Evolutionary conservation across 257 asterid genomes (phyloP), one percentile per base, ranked within the genome.

Genomic region (Scutellaria baicalensis): DNA sequence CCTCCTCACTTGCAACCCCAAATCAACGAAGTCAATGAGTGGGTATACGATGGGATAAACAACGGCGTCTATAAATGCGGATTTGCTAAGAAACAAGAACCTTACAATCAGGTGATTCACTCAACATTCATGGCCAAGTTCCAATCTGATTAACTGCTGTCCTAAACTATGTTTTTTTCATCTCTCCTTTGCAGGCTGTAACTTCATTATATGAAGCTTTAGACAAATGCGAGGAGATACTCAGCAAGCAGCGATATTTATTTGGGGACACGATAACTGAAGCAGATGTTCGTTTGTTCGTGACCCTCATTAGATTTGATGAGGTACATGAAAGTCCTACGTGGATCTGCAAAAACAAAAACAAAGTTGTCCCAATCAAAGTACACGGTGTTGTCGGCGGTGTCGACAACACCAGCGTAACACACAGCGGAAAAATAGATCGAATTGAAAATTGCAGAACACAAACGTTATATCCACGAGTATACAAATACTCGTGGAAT

Each of bases 21-120:
- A 68, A 84, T 91, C 70, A 75, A 91, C 59, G 93, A 88, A 75
- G 77, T 76, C 27, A 94, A 94, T 65, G 92, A 81, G 23, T 89
- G 87, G 95, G 78, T 83, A 69, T 94, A 94, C 49, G 91, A 86
- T 70, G 87, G 72, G 47, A 89, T 94, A 21, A 91, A 94, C 75
- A 94, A 94, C 14, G 97, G 97, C 10, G 99, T 89, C 7, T 94
- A 94, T 61, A 84, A 59, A 80, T 91, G 97, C 76, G 99, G 99
- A 66, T 91, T 94, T 72, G 97, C 99, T 12, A 85, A 75, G 83
- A 86, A 86, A 83, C 99, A 89, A 66, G 93, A 80, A 72, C 96
- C 97, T 40, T 94, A 91, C 77, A 44, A 86, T 43, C 95, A 86
- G 97, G 99, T 89, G 69, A 27, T 27, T 27, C 33, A 0, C 33